These are phyloP conservation scores for Pisolithus albus DNA, from an alignment of 768 basidiomycete species.

Conservation along the genomic window DNA sequence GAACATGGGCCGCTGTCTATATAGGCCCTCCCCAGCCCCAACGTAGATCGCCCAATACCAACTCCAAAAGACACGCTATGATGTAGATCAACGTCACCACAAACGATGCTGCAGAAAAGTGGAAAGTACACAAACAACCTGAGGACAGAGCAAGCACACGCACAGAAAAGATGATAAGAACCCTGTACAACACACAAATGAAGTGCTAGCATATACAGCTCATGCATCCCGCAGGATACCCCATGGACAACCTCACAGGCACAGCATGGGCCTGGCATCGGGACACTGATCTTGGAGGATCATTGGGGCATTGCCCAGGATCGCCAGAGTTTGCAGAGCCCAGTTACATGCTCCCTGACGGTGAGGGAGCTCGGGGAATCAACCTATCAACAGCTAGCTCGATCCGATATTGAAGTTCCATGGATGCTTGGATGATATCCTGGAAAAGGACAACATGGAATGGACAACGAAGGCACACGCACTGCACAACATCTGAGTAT, in stretches of 20 bases:
- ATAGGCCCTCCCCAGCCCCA: no score
- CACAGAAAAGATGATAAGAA: no score
- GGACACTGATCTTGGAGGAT: slow-evolving; percentile 16
- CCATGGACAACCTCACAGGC: slow-evolving; percentile 61
- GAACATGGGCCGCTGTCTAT: no score
- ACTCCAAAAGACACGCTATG: no score
- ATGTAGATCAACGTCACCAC: no score
- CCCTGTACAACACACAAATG: no score
- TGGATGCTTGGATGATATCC: slow-evolving; percentile 17
- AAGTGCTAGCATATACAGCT: no score
- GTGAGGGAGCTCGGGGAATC: slow-evolving; percentile 12
- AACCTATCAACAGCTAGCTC: slow-evolving; percentile 35
- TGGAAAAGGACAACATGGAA: not conserved
- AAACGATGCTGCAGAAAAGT: no score
- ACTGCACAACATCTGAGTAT: not conserved
- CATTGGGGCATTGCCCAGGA: slow-evolving; percentile 32
- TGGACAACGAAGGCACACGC: not conserved
- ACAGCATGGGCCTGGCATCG: slow-evolving; percentile 31
- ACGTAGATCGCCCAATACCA: no score
- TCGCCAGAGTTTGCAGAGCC: slow-evolving; percentile 27
- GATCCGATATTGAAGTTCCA: slow-evolving; percentile 7
- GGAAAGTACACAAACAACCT: no score
- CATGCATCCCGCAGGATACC: slow-evolving; percentile 41
- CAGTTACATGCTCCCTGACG: slow-evolving; percentile 11
- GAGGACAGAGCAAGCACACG: no score